Base-by-base conservation (phyloP, 2,329 filamentous ascomycete species). In the Cercospora sp. region DNA sequence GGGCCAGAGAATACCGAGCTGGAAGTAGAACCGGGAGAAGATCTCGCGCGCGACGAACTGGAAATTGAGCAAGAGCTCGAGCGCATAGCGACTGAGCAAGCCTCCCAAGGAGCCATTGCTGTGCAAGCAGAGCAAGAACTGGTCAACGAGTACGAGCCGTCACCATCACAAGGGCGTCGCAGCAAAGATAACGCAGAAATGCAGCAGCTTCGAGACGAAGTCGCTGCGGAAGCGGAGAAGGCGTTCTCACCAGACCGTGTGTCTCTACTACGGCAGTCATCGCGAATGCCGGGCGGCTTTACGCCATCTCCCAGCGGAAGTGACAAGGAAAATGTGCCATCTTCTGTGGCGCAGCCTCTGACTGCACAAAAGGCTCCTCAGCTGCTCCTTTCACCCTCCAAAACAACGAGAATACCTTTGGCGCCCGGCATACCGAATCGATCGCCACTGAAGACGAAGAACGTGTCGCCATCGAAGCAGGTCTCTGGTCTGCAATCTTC, bases 401-500 rank as follows among this genome's bases (percentile, higher is more conserved):
- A 81, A 18, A 77, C 75, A 3, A 75, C 75, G 12, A 78, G 79
- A 51, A 76, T 83, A 3, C 81, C 83, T 5, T 74, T 85, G 20
- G 80, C 80, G 16, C 78, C 79, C 5, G 80, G 75, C 20, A 81
- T 80, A 2, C 80, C 80, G 2, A 78, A 78, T 60, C 73, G 75
- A 18, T 75, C 75, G 8, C 73, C 75, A 3, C 55, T 64, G 57
- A 73, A 69, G 61, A 67, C 53, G 36, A 51, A 64, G 20, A 57
- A 60, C 13, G 30, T 70, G 51, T 79, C 72, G 63, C 81, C 68
- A 76, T 79, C 69, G 73, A 85, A 84, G 75, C 78, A 85, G 26
- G 81, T 82, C 0, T 79, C 88, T 6, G 81, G 80, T 5, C 80
- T 83, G 1, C 78, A 82, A 5, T 87, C 86, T 1, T 84, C 86